Percentiles rank a stretch among this genome's conserved stretches.
phyloP scores from a whole-genome alignment of 2,329 filamentous ascomycete genomes.

The Pestalotiopsis sp. region DNA sequence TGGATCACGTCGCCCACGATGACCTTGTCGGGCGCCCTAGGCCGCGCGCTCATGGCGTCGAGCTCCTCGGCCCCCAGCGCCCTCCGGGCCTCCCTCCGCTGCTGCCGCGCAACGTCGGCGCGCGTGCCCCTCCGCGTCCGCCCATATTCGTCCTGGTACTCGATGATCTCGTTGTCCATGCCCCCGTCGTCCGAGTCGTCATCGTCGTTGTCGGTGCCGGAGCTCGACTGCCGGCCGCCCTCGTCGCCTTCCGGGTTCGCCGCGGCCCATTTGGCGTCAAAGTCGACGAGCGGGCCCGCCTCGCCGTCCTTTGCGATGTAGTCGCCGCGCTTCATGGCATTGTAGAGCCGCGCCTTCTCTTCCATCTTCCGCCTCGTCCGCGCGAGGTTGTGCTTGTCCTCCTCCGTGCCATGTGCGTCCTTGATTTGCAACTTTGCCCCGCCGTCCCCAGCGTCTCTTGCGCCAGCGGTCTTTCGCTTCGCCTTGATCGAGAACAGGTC shows the following conservation, averaged over 20 bases:
- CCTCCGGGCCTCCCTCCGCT: conserved; percentile 56
- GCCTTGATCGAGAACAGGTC: conserved; percentile 65
- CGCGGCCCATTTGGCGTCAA: conserved; percentile 95
- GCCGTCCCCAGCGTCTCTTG: conserved; percentile 51
- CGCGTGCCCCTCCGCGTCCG: conserved; percentile 75
- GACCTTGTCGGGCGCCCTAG: conserved; percentile 65
- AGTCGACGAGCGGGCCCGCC: conserved; percentile 78
- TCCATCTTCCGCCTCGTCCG: conserved; percentile 82
- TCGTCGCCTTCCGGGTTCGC: conserved; percentile 55
- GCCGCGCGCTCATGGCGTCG: conserved; percentile 70
- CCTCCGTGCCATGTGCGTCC: conserved; percentile 56
- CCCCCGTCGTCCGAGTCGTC: conserved; percentile 42
- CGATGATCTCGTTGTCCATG: conserved; percentile 67
- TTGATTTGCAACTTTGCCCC: conserved; percentile 45
- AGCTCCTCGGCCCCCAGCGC: conserved; percentile 61
- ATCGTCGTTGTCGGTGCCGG: conserved; percentile 69
- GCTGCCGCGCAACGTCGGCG: conserved; percentile 66
- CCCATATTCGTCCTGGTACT: conserved; percentile 91
- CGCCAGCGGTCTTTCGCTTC: conserved; percentile 47
- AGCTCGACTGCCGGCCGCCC: conserved; percentile 31
- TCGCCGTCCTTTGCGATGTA: conserved; percentile 69
- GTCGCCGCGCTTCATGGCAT: conserved; percentile 88
- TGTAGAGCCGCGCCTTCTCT: conserved; percentile 86
- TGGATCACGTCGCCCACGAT: conserved; percentile 90
- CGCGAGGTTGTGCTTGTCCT: conserved; percentile 69